These are phyloP conservation scores for Sideroxylon spinosum DNA, from an alignment of 179 eudicot species.

Conservation along the genomic window DNA sequence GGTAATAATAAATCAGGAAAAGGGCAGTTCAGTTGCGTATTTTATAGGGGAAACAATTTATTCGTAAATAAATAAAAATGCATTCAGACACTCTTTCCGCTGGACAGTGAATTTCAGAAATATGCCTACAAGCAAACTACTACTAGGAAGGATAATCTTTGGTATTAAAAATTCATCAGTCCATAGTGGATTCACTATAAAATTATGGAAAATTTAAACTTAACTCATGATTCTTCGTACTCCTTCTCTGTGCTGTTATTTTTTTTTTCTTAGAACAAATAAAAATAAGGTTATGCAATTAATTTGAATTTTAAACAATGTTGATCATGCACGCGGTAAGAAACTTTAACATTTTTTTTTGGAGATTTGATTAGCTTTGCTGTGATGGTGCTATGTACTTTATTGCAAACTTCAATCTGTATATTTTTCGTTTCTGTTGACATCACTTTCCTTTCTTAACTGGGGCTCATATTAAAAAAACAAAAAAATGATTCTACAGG, in stretches of 20 bases:
- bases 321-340: no score
- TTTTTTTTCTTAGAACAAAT: no score
- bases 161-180: background rate
- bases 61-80: background rate
- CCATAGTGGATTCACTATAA: background rate
- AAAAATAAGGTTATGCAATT: no score
- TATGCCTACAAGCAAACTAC: slow-evolving; percentile 9
- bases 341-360: no score
- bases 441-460: background rate
- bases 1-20: background rate
- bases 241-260: background rate
- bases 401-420: no score
- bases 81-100: background rate
- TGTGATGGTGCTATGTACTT: no score
- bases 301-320: no score
- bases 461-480: background rate
- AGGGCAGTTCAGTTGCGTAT: background rate
- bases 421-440: background rate
- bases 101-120: background rate
- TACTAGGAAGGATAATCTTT: background rate
- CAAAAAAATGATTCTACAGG: slow-evolving; percentile 31
- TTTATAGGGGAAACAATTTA: background rate
- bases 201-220: background rate
- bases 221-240: background rate
- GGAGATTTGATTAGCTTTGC: no score